These are phyloP conservation scores for Fulvia fulva DNA, from an alignment of 2,329 filamentous ascomycete species.

Conservation along the genomic window DNA sequence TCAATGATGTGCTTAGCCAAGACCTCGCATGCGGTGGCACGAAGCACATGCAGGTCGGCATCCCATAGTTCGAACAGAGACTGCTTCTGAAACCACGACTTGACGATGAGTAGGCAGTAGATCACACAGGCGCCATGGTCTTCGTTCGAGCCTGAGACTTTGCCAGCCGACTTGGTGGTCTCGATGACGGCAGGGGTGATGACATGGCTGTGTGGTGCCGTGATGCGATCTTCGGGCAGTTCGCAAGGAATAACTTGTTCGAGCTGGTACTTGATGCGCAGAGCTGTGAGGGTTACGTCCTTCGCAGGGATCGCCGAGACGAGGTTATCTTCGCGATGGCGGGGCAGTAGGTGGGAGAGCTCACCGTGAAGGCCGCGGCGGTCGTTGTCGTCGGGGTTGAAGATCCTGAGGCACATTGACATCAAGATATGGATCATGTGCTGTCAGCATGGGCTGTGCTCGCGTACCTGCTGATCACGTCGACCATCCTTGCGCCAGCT, in stretches of 20 bases:
- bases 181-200: conserved; percentile 76
- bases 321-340: conserved; percentile 52
- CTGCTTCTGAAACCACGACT: conserved; percentile 76
- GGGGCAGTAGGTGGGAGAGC: conserved; percentile 55
- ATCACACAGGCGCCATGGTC: conserved; percentile 77
- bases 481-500: background rate
- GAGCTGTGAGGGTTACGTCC: conserved; percentile 83
- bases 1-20: conserved; percentile 89
- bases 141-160: conserved; percentile 27
- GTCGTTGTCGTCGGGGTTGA: conserved; percentile 35
- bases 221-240: conserved; percentile 70
- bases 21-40: conserved; percentile 81
- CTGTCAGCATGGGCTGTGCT: background rate
- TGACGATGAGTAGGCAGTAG: conserved; percentile 71
- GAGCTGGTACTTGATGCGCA: conserved; percentile 85
- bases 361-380: conserved; percentile 40
- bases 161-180: conserved; percentile 76
- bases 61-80: conserved; percentile 84
- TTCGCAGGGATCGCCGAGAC: conserved; percentile 67
- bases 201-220: conserved; percentile 75
- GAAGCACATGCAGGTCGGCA: conserved; percentile 72
- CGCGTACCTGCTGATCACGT: background rate
- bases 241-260: conserved; percentile 89
- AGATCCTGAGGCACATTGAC: conserved; percentile 8
- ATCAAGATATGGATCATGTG: background rate